Evolutionary conservation across 75 land plant genomes (phyloP).

Genomic region (Chamaecyparis obtusa): DNA sequence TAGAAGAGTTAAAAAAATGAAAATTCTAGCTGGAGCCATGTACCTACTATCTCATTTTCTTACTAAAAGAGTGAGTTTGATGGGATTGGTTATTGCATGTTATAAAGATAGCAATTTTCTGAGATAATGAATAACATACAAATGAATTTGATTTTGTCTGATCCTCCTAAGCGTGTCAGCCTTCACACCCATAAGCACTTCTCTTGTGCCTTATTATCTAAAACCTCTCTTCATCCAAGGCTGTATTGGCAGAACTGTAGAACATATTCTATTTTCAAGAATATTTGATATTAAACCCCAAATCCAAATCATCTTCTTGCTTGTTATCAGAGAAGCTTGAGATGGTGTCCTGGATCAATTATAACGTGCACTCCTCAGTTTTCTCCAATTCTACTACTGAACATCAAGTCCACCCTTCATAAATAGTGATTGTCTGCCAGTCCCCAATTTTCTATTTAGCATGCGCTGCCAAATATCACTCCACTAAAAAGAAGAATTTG

Average conservation of each 20-base stretch:
- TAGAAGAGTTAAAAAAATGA: background rate
- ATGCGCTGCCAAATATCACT: background rate
- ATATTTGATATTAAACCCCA: background rate
- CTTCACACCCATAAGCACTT: background rate
- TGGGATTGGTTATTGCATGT: background rate
- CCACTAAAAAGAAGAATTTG: background rate
- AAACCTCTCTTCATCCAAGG: background rate
- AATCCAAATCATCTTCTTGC: conserved; percentile 2
- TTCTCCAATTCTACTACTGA: background rate
- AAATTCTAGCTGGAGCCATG: no score
- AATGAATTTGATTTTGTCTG: background rate
- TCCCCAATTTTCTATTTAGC: background rate
- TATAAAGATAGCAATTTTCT: background rate
- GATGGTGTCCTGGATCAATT: background rate
- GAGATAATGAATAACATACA: background rate
- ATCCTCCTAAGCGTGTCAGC: background rate
- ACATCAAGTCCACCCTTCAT: background rate
- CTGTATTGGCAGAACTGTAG: background rate
- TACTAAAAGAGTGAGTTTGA: background rate
- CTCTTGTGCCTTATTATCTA: background rate
- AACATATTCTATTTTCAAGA: background rate
- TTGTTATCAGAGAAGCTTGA: background rate
- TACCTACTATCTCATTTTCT: no score
- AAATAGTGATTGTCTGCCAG: background rate
- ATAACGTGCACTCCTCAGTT: background rate